Evolutionary conservation across 1,284 basidiomycete genomes (phyloP).

Genomic region (Moesziomyces antarcticus): DNA sequence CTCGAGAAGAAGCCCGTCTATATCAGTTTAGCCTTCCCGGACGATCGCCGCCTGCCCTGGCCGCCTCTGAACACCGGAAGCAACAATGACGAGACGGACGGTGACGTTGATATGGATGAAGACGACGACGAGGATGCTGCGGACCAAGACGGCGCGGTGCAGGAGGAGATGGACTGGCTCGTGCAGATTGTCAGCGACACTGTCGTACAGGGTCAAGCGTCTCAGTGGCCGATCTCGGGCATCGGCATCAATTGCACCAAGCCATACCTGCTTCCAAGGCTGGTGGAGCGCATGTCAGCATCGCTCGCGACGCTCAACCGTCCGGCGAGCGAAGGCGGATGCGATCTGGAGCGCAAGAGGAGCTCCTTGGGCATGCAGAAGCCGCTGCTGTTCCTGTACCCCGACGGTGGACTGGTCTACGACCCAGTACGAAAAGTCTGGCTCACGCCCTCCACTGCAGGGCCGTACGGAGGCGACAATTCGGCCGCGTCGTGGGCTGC

Average conservation of each 20-base stretch:
- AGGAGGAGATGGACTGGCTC: constrained; percentile 48
- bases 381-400: constrained; percentile 60
- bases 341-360: constrained; percentile 18
- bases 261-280: constrained; percentile 40
- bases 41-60: constrained; percentile 47
- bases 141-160: constrained; percentile 22
- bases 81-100: constrained; percentile 2
- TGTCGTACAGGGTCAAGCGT: constrained; percentile 31
- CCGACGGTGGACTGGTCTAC: constrained; percentile 61
- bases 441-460: constrained; percentile 31
- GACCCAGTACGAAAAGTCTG: constrained; percentile 52
- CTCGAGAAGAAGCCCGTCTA: constrained; percentile 51
- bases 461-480: constrained; percentile 15
- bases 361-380: constrained; percentile 14
- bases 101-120: constrained; percentile 35
- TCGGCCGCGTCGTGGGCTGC: constrained; percentile 43
- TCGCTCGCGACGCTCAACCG: constrained; percentile 31
- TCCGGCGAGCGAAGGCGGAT: constrained; percentile 15
- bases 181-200: constrained; percentile 40
- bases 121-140: constrained; percentile 23
- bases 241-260: constrained; percentile 65
- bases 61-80: constrained; percentile 15
- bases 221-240: constrained; percentile 46
- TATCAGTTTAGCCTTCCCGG: constrained; percentile 51
- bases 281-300: constrained; percentile 43